Evolutionary conservation across 768 basidiomycete genomes (phyloP), one percentile per base, ranked within the genome.

Genomic region (Mycena floridula): DNA sequence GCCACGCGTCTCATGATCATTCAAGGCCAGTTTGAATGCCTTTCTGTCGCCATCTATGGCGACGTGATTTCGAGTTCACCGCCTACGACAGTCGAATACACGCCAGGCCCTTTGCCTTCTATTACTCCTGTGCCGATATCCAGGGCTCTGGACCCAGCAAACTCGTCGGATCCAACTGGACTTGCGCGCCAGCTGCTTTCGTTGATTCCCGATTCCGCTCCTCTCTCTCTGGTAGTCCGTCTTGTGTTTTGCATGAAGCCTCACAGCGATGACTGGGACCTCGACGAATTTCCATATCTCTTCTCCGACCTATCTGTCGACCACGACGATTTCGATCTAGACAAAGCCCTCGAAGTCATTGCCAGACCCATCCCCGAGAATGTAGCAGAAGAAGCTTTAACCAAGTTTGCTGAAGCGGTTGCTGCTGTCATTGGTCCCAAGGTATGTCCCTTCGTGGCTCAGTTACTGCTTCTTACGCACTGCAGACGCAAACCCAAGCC

Each of bases 161-260:
- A 73, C 49, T 65, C 69, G 22, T 50, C 63, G 1, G 81, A 86
- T 54, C 86, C 88, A 0, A 79, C 76, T 7, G 54, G 48, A 22
- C 66, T 89, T 20, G 85, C 86, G 2, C 72, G 72, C 44, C 69
- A 79, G 44, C 65, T 91, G 9, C 70, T 89, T 20, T 54, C 68
- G 5, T 62, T 85, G 22, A 76, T 85, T 15, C 78, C 82, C 8
- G 68, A 79, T 35, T 65, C 81, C 0, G 83, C 85, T 1, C 69
- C 80, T 1, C 70, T 89, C 5, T 66, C 76, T 5, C 73, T 87
- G 12, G 71, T 85, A 40, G 72, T 85, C 28, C 74, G 82, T 22
- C 67, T 89, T 20, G 82, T 89, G 75, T 84, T 89, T 53, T 88
- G 85, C 56, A 66, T 90, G 39, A 89, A 89, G 55, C 85, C 85